Conservation (phyloP, 352 stramenopile species). For the Pilasporangium apinafurcum region DNA sequence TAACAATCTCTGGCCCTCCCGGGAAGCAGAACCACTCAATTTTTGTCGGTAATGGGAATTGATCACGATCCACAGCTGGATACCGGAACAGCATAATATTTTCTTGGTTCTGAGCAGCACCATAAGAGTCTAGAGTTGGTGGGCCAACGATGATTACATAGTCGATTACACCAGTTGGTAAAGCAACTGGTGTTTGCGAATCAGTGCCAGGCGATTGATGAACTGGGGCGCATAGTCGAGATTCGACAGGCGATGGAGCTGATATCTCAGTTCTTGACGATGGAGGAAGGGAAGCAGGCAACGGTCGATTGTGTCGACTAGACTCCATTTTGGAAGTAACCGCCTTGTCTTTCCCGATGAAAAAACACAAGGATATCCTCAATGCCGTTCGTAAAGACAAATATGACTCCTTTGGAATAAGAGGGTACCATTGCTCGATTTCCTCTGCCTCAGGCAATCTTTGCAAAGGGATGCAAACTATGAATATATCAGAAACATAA, state of each 20-base stretch:
- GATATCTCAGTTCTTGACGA: slow-evolving; percentile 21
- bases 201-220: slow-evolving; percentile 3
- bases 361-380: slow-evolving; percentile 69
- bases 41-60: slow-evolving; percentile 77
- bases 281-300: slow-evolving; percentile 6
- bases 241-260: slow-evolving; percentile 13
- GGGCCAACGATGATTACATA: slow-evolving; percentile 71
- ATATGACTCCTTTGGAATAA: slow-evolving; percentile 45
- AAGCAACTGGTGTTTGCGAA: slow-evolving; percentile 5
- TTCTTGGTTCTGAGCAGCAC: slow-evolving; percentile 17
- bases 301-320: slow-evolving; percentile 10
- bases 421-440: slow-evolving; percentile 81
- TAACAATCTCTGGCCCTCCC: slow-evolving; percentile 49
- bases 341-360: slow-evolving; percentile 16
- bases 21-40: slow-evolving; percentile 89
- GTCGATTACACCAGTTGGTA: slow-evolving; percentile 66
- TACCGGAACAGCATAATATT: slow-evolving; percentile 62
- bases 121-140: neutral
- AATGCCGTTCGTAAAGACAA: slow-evolving; percentile 50
- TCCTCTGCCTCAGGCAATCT: slow-evolving; percentile 70
- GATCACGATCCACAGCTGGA: slow-evolving; percentile 34
- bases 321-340: slow-evolving; percentile 9
- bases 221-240: neutral
- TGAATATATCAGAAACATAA: neutral
- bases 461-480: slow-evolving; percentile 54